A percentile compares a stretch with the other conserved stretches of the same genome.
Conservation (phyloP, 805 yeast species). For the Nakazawaea sp. region DNA sequence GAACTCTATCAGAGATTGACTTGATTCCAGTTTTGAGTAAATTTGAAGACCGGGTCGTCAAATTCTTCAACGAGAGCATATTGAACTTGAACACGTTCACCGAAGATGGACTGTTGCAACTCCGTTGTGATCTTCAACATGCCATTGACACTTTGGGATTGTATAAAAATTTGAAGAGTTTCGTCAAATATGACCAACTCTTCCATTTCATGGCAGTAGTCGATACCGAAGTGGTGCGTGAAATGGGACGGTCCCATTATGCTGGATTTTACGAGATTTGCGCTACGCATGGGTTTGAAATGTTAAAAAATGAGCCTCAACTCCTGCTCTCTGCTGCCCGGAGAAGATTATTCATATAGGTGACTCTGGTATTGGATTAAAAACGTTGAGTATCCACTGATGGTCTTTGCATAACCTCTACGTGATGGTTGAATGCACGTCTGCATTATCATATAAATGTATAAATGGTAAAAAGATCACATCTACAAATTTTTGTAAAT, state of each 20-base stretch:
- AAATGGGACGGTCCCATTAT: not conserved
- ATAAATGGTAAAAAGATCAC: not conserved
- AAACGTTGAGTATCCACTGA: no score
- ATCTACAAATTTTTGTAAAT: not conserved
- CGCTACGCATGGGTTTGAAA: not conserved
- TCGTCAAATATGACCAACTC: not conserved
- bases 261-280: not conserved
- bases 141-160: constrained; percentile 2
- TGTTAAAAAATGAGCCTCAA: not conserved
- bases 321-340: constrained; percentile 5
- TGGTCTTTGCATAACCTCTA: no score
- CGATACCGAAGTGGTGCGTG: not conserved
- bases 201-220: constrained; percentile 1
- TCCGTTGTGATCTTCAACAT: constrained; percentile 4
- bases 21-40: constrained; percentile 1
- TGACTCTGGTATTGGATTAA: no score
- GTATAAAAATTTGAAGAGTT: not conserved
- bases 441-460: no score
- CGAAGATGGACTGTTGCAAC: constrained; percentile 1
- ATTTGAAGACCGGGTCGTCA: constrained; percentile 8
- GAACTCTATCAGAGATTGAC: constrained; percentile 8
- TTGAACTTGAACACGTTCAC: constrained; percentile 10
- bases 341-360: constrained; percentile 4
- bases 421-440: no score
- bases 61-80: constrained; percentile 10